These are phyloP conservation scores for Phytophthora boehmeriae DNA, from an alignment of 352 stramenopile genomes.

Conservation along the genomic window DNA sequence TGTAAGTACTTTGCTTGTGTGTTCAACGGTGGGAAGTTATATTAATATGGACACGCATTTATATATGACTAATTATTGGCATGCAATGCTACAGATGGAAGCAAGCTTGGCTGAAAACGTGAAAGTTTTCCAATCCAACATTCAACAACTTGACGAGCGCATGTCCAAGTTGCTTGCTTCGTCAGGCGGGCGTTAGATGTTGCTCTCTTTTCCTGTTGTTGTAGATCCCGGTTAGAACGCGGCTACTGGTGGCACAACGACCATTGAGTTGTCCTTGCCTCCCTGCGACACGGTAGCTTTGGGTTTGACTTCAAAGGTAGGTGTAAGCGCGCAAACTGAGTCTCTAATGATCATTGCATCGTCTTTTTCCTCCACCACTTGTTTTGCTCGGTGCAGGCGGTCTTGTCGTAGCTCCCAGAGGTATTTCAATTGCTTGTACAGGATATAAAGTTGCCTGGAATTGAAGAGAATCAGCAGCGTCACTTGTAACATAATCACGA, in stretches of 20 bases:
- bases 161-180: constrained; percentile 55
- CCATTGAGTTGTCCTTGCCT: constrained; percentile 43
- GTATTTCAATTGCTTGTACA: constrained; percentile 79
- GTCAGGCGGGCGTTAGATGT: constrained; percentile 22
- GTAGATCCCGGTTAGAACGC: constrained; percentile 26
- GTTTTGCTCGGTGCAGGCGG: constrained; percentile 35
- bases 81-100: constrained; percentile 58
- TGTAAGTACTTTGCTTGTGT: constrained; percentile 42
- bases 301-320: constrained; percentile 39
- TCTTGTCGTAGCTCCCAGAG: constrained; percentile 57
- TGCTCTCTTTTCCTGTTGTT: constrained; percentile 17
- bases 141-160: constrained; percentile 74
- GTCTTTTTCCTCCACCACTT: constrained; percentile 26
- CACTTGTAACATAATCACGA: constrained; percentile 72
- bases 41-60: not conserved
- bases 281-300: constrained; percentile 35
- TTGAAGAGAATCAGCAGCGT: constrained; percentile 76
- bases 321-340: constrained; percentile 43
- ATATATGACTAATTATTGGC: constrained; percentile 9
- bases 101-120: constrained; percentile 75
- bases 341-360: constrained; percentile 38
- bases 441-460: constrained; percentile 74
- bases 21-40: not conserved
- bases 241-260: constrained; percentile 19
- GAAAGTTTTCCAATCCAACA: constrained; percentile 79